phyloP scores from a whole-genome alignment of 2,329 filamentous ascomycete species.

The Escovopsis sp. region DNA sequence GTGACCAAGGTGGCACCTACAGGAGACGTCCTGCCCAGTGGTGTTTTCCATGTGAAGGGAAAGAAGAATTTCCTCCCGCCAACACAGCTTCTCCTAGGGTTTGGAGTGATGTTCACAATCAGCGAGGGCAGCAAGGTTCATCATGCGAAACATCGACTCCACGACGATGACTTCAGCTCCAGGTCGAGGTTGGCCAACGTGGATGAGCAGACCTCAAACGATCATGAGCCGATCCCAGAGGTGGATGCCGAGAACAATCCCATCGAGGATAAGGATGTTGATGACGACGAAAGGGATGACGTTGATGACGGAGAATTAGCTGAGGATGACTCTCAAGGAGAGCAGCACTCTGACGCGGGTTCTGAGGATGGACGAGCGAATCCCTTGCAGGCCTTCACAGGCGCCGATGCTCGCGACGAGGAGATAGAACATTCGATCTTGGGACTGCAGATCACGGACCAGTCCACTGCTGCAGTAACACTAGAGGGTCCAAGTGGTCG shows the following conservation, averaged over 20 bases:
- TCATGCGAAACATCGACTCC: constrained; percentile 53
- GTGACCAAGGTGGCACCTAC: constrained; percentile 71
- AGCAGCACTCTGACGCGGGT: constrained; percentile 7
- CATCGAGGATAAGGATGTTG: not conserved
- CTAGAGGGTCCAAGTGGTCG: not conserved
- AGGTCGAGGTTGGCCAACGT: constrained; percentile 5
- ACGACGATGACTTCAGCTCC: constrained; percentile 11
- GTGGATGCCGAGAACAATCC: constrained; percentile 1
- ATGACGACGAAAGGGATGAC: not conserved
- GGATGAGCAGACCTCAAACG: constrained; percentile 7
- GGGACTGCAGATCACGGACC: constrained; percentile 11
- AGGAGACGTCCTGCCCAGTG: constrained; percentile 66
- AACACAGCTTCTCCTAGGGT: constrained; percentile 71
- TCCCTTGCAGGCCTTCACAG: constrained; percentile 18
- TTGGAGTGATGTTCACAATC: constrained; percentile 75
- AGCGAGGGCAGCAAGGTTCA: constrained; percentile 74
- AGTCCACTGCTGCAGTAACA: constrained; percentile 1
- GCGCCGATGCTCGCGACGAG: constrained; percentile 14
- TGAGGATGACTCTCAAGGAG: constrained; percentile 11
- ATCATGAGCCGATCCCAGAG: not conserved
- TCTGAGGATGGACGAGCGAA: constrained; percentile 18
- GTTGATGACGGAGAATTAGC: not conserved
- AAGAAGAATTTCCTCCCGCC: constrained; percentile 87
- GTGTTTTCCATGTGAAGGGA: constrained; percentile 67
- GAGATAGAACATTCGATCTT: constrained; percentile 12